A percentile compares a stretch with the other conserved stretches of the same genome.
Conservation (phyloP, 1,284 basidiomycete genomes). For the Microbotryum scabiosae region DNA sequence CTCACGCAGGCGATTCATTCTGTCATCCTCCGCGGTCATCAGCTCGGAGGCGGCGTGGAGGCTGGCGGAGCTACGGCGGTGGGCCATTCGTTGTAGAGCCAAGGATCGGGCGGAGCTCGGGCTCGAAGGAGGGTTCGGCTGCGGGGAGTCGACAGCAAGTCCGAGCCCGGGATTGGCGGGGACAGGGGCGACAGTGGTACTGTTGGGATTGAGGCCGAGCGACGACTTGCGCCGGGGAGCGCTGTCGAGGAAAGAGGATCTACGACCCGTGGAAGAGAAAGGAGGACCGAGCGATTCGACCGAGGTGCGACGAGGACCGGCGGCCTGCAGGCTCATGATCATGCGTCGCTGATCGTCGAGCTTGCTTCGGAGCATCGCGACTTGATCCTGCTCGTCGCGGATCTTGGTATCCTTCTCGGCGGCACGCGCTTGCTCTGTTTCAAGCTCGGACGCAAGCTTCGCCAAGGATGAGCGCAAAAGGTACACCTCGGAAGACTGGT, state of each 20-base stretch:
- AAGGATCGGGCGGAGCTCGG: not conserved
- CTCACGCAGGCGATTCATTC: constrained; percentile 16
- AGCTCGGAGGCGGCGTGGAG: constrained; percentile 2
- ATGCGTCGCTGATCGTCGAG: constrained; percentile 86
- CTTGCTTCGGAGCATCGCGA: constrained; percentile 66
- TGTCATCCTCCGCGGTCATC: constrained; percentile 19
- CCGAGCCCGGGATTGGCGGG: constrained; percentile 10
- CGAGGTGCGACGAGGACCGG: constrained; percentile 32
- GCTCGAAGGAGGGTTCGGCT: not conserved
- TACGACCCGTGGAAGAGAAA: constrained; percentile 44
- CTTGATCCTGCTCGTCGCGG: constrained; percentile 70
- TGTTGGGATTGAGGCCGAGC: constrained; percentile 29
- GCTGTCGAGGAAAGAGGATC: constrained; percentile 53
- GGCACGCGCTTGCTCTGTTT: constrained; percentile 50
- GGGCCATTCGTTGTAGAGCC: constrained; percentile 12
- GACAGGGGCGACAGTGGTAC: not conserved
- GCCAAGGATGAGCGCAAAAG: constrained; percentile 44
- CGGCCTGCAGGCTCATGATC: constrained; percentile 76
- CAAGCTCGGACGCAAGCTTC: constrained; percentile 55
- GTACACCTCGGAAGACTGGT: constrained; percentile 12
- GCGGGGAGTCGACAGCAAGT: constrained; percentile 8
- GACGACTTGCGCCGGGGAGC: constrained; percentile 53
- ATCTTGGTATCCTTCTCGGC: constrained; percentile 55
- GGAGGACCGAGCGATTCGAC: not conserved
- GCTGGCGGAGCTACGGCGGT: constrained; percentile 21